A percentile compares a stretch with the other conserved stretches of the same genome.
These are phyloP conservation scores for Sequoia sempervirens DNA, from an alignment of 75 land plant genomes.

Conservation along the genomic window DNA sequence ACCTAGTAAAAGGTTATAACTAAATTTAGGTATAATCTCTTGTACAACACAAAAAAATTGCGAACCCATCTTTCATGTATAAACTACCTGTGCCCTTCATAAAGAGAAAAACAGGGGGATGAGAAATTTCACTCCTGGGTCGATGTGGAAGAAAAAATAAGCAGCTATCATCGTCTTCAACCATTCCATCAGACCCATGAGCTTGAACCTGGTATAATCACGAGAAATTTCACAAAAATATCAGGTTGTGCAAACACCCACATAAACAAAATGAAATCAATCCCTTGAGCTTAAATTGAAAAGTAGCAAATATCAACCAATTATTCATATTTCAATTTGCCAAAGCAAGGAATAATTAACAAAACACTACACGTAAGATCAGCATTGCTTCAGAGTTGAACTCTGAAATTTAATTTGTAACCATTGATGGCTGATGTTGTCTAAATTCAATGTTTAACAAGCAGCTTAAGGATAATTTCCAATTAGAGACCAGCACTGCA, in stretches of 20 bases:
- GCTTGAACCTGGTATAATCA: conserved; percentile 30
- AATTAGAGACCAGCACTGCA: too few relatives aligned
- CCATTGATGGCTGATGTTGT: too few relatives aligned
- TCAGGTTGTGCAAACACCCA: neutral
- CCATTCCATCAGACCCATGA: conserved; percentile 36
- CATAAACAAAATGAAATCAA: neutral
- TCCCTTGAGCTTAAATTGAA: too few relatives aligned
- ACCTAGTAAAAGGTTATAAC: neutral
- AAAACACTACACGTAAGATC: too few relatives aligned
- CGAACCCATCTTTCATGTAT: neutral
- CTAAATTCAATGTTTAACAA: too few relatives aligned
- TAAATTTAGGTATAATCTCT: neutral
- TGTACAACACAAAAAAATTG: neutral
- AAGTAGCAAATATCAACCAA: too few relatives aligned
- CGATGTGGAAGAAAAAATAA: conserved; percentile 38
- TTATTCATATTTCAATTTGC: too few relatives aligned
- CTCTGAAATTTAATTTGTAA: too few relatives aligned
- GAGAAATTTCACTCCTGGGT: conserved; percentile 18
- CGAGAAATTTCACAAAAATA: neutral
- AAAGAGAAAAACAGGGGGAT: conserved; percentile 28
- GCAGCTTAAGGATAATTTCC: too few relatives aligned
- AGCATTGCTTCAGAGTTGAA: too few relatives aligned
- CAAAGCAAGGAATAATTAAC: too few relatives aligned
- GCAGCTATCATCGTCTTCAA: conserved; percentile 19
- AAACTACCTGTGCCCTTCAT: conserved; percentile 44